Base-by-base conservation (phyloP, 192 early-diverging fungal species). In the Funneliformis geosporum region DNA sequence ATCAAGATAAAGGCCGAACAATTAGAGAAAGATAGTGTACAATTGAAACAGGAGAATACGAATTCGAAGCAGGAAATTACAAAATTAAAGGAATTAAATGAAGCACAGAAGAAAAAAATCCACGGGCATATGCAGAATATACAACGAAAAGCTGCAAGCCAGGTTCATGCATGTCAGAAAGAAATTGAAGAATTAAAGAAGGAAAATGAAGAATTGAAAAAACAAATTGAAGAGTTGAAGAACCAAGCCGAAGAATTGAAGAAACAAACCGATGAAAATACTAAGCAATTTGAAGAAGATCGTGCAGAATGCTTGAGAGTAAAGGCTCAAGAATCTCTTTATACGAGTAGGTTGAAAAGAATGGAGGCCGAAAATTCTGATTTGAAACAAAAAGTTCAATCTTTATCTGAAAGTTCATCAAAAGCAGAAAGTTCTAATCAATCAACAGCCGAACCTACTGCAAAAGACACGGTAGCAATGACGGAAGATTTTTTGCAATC, bases 261-360 rank as follows among this genome's bases (percentile, higher is more conserved):
- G 28, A 68, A 68, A 68, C n/a, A 64, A 64, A 12, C 4, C 23
- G 62, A 65, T 4, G 62, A 65, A 33, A 65, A 33, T 9, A 14
- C 14, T 14, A 65, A 65, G 27, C 38, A 69, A 42, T 33, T 69
- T 21, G 21, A 43, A 40, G 67, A 69, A 42, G 67, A 33, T n/a
- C n/a, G 12, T n/a, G 67, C 21, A 69, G 67, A 69, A 40, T 69
- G n/a, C n/a, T 10, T 69, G 18, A 38, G 67, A n/a, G 21, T 42
- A 16, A 69, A 69, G 16, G 67, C 40, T 4, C 67, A 69, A 69
- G 67, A 69, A 8, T 69, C 67, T 21, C 43, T 69, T 39, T 69
- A 43, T 40, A 43, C 28, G 5, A 69, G 67, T 23, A 69, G 42
- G 42, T 43, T 69, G 8, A 69, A 43, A 39, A 39, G 18, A n/a